These are phyloP conservation scores for Arachnomyces sp. DNA, from an alignment of 2,329 filamentous ascomycete genomes.

Conservation along the genomic window DNA sequence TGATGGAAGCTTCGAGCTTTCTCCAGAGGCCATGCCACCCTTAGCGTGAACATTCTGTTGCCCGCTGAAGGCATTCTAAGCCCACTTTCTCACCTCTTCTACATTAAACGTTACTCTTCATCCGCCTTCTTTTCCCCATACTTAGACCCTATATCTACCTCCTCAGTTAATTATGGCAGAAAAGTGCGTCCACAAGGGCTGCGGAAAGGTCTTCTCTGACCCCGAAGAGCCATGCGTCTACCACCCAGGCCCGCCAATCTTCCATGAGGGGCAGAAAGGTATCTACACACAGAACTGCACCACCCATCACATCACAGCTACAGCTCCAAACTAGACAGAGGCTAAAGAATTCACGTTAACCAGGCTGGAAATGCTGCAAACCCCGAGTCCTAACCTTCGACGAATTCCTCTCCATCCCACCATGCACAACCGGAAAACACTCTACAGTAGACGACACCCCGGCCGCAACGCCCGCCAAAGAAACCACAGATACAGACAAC, in stretches of 20 bases:
- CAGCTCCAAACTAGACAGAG: slow-evolving; percentile 4
- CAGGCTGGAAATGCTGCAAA: slow-evolving; percentile 99
- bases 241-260: slow-evolving; percentile 87
- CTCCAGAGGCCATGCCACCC: slow-evolving; percentile 17
- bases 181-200: slow-evolving; percentile 95
- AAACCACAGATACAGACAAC: slow-evolving; percentile 15
- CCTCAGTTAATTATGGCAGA: slow-evolving; percentile 21
- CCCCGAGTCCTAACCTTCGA: slow-evolving; percentile 93
- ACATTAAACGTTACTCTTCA: background rate
- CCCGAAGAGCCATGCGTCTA: slow-evolving; percentile 77
- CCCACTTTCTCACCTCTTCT: background rate
- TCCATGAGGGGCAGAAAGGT: slow-evolving; percentile 99
- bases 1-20: slow-evolving; percentile 35
- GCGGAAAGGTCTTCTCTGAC: slow-evolving; percentile 79
- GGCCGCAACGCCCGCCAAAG: slow-evolving; percentile 37
- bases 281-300: slow-evolving; percentile 24
- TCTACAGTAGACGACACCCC: slow-evolving; percentile 73
- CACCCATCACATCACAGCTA: slow-evolving; percentile 5
- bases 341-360: slow-evolving; percentile 2
- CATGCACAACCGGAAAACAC: slow-evolving; percentile 89
- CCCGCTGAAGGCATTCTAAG: background rate
- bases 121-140: background rate
- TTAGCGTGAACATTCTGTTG: slow-evolving; percentile 1
- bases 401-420: slow-evolving; percentile 87
- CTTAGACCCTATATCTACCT: background rate